Evolutionary conservation across 2,329 filamentous ascomycete genomes (phyloP).

Genomic region (Juglanconis sp.): DNA sequence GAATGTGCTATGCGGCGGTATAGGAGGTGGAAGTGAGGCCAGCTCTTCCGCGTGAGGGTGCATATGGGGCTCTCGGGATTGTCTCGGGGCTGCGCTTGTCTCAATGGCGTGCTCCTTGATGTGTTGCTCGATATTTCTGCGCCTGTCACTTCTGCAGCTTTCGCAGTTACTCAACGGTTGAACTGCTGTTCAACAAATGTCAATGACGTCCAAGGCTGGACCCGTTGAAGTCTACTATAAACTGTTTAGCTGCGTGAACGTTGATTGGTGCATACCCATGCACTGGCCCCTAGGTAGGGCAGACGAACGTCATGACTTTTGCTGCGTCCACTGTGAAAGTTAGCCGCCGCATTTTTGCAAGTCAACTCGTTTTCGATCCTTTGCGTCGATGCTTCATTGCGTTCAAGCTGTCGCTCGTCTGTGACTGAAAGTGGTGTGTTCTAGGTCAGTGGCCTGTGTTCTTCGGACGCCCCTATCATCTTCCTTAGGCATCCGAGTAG

Average conservation of each 20-base stretch:
- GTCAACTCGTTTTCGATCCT: not conserved
- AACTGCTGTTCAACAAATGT: no score
- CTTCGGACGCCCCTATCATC: not conserved
- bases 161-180: no score
- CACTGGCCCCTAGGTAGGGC: no score
- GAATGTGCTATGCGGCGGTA: not conserved
- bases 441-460: not conserved
- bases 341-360: not conserved
- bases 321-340: not conserved
- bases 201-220: no score
- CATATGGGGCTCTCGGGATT: not conserved
- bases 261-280: not conserved
- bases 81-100: not conserved
- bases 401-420: not conserved
- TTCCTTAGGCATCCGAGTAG: no score
- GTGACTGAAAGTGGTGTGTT: not conserved
- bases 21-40: not conserved
- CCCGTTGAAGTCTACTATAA: no score
- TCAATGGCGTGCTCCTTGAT: no score
- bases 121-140: not conserved
- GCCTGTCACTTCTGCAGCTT: not conserved
- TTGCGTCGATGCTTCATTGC: not conserved
- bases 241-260: no score
- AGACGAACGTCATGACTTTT: conserved; percentile 3
- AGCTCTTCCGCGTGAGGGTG: not conserved